Percentiles rank a stretch among this genome's conserved stretches.
phyloP scores from a whole-genome alignment of 306 rosid genomes.

The Begonia fuchsioides region DNA sequence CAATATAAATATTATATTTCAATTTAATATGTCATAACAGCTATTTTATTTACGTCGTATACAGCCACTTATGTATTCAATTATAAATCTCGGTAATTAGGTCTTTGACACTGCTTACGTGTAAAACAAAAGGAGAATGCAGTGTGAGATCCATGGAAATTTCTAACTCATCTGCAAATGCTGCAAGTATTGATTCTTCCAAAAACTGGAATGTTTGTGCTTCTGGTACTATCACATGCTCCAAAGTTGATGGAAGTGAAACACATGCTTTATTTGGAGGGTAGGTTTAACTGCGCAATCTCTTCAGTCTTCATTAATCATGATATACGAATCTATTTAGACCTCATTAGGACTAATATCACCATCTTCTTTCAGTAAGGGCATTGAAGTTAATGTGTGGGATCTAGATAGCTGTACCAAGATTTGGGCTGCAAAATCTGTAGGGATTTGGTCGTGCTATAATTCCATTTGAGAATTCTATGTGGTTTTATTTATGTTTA shows the following conservation, averaged over 20 bases:
- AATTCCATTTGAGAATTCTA: no score
- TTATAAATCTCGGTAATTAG: constrained; percentile 22
- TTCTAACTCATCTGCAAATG: constrained; percentile 19
- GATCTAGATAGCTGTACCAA: constrained; percentile 50
- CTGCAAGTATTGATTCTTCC: constrained; percentile 24
- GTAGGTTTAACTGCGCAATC: constrained; percentile 34
- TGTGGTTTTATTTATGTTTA: not conserved
- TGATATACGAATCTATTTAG: constrained; percentile 3
- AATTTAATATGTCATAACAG: not conserved
- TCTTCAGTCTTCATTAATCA: constrained; percentile 3
- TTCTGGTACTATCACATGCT: constrained; percentile 43
- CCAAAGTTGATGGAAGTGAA: constrained; percentile 67
- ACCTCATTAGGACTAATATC: not conserved
- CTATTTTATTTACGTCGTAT: not conserved
- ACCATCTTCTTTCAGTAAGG: constrained; percentile 36
- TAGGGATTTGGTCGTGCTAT: constrained; percentile 17
- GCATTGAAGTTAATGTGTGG: constrained; percentile 75
- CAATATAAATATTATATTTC: no score
- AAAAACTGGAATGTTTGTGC: constrained; percentile 54
- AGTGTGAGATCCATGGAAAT: constrained; percentile 42
- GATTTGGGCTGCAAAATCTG: constrained; percentile 82
- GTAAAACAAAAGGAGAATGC: constrained; percentile 60
- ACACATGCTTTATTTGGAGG: constrained; percentile 74
- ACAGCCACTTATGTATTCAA: no score
- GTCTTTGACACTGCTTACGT: constrained; percentile 61